phyloP scores from a whole-genome alignment of 2,329 filamentous ascomycete genomes.

The Verticillium isaacii region DNA sequence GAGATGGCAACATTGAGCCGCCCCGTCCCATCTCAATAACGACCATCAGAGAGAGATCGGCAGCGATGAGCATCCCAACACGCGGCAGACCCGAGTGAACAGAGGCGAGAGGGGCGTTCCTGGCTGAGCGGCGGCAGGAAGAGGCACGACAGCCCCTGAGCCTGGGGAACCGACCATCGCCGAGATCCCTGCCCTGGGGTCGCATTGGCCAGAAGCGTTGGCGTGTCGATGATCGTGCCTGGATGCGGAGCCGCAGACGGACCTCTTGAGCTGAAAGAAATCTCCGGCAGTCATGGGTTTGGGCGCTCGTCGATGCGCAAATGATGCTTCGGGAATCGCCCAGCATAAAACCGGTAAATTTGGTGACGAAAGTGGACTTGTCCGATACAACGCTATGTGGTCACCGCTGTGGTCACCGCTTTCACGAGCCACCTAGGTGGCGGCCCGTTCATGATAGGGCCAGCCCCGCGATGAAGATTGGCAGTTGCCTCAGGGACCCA shows the following conservation, averaged over 20 bases:
- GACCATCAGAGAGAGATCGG: neutral
- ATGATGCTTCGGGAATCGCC: neutral
- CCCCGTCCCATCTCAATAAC: neutral
- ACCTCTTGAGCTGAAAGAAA: neutral
- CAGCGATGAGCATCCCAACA: neutral
- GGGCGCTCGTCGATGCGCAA: neutral
- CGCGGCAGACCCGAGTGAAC: neutral
- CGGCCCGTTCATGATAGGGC: neutral
- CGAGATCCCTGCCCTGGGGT: neutral
- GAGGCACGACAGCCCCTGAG: neutral
- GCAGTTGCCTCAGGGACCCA: neutral
- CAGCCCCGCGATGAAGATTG: neutral
- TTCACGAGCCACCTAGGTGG: neutral
- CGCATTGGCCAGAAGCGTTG: neutral
- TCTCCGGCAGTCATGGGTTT: neutral
- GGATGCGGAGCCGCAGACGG: neutral
- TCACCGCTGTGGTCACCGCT: neutral
- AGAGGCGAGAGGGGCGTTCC: neutral
- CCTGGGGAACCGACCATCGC: neutral
- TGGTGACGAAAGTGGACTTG: neutral
- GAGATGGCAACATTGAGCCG: neutral
- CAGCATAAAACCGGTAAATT: neutral
- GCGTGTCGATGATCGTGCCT: neutral
- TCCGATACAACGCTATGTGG: neutral
- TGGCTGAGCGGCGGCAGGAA: neutral